Evolutionary conservation across 768 basidiomycete genomes (phyloP), one percentile per base, ranked within the genome.

Genomic region (Collybia mongolica): DNA sequence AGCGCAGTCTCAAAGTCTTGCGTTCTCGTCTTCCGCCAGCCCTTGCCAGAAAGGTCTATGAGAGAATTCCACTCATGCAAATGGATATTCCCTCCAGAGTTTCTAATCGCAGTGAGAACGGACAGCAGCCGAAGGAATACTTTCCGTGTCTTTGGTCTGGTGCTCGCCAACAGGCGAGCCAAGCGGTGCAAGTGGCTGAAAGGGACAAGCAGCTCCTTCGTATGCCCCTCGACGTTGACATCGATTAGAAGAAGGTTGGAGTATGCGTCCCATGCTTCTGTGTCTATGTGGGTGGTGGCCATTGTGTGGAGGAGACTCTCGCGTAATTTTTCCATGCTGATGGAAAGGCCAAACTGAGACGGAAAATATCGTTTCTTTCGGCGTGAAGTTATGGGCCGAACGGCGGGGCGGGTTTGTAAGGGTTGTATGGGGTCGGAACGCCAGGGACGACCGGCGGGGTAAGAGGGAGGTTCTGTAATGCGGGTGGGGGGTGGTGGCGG

Each of bases 11-110:
- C 72, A 66, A 85, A 86, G 53, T 89, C 83, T 51, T 76, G 76
- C 44, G 70, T 53, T 22, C 71, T 66, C 37, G 81, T 79, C 61
- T 76, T 82, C 49, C 87, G 76, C 70, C 77, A 82, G 2, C 87
- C 86, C 52, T 76, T 79, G 14, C 83, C 88, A 0, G 84, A 82
- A 60, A 73, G 75, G 56, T 86, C 76, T 52, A 92, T 79, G 39
- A 93, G 73, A 6, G 80, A 71, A 61, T 91, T 92, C 87, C 90
- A 92, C 62, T 90, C 81, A 74, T 81, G 82, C n/a, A 69, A 57
- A 54, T 79, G 71, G 26, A 90, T 63, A 9, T 48, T 67, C 19
- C 82, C 85, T 11, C 81, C 83, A n/a, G 69, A 71, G 18, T 66
- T 67, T 50, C 76, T 80, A 36, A 92, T 68, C 39, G 73, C 74